phyloP scores from a whole-genome alignment of 2,329 filamentous ascomycete genomes.

The Thelonectria olida region DNA sequence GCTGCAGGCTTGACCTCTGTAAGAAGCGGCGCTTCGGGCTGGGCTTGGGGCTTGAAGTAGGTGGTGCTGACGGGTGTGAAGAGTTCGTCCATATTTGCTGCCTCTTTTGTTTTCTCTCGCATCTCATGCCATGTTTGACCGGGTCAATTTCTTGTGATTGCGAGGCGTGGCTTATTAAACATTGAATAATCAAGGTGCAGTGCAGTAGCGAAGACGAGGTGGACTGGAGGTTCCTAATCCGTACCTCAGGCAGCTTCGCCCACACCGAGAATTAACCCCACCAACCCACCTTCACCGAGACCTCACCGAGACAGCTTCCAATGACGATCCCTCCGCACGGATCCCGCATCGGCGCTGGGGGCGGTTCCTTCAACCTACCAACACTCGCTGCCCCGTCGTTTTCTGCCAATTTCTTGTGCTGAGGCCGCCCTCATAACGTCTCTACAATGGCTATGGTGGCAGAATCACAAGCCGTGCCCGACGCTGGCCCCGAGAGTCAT shows the following conservation, averaged over 20 bases:
- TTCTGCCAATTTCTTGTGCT: neutral
- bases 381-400: slow-evolving; percentile 6
- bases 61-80: slow-evolving; percentile 64
- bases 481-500: slow-evolving; percentile 28
- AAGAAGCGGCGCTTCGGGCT: slow-evolving; percentile 47
- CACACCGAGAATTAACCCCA: slow-evolving; percentile 39
- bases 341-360: slow-evolving; percentile 23
- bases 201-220: too few species aligned
- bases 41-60: slow-evolving; percentile 52
- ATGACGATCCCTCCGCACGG: slow-evolving; percentile 32
- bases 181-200: too few species aligned
- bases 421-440: neutral
- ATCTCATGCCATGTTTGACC: neutral
- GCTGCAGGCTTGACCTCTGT: slow-evolving; percentile 45
- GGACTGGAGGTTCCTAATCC: neutral
- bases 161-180: too few species aligned
- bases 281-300: slow-evolving; percentile 48
- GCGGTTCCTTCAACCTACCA: neutral
- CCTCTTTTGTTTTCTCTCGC: neutral
- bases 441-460: neutral
- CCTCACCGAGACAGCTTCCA: slow-evolving; percentile 40
- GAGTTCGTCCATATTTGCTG: slow-evolving; percentile 62
- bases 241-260: slow-evolving; percentile 8
- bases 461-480: neutral
- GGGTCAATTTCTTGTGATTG: too few species aligned